These are phyloP conservation scores for Samsoniella hepiali DNA, from an alignment of 2,329 filamentous ascomycete species.

Conservation along the genomic window DNA sequence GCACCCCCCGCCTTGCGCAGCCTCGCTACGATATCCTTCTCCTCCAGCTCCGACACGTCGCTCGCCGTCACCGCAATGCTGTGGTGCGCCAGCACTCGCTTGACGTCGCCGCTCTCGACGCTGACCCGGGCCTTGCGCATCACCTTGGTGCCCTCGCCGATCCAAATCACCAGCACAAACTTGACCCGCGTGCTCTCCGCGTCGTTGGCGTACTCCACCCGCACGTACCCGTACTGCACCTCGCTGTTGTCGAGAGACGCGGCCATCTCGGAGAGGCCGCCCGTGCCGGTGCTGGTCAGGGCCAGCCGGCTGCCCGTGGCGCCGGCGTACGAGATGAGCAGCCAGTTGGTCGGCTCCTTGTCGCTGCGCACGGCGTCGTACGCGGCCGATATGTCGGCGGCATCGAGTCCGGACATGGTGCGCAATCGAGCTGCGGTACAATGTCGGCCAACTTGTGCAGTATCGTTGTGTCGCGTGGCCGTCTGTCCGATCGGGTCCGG, in stretches of 20 bases:
- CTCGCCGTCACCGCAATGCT: slow-evolving; percentile 62
- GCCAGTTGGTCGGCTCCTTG: slow-evolving; percentile 64
- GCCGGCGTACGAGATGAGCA: slow-evolving; percentile 60
- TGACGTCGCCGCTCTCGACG: slow-evolving; percentile 64
- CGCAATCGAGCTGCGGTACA: too few species aligned
- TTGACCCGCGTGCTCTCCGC: slow-evolving; percentile 66
- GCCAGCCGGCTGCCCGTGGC: slow-evolving; percentile 54
- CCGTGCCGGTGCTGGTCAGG: slow-evolving; percentile 56
- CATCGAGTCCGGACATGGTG: slow-evolving; percentile 54
- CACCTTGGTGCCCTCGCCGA: slow-evolving; percentile 60
- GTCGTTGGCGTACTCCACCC: slow-evolving; percentile 68
- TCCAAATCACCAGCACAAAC: slow-evolving; percentile 66
- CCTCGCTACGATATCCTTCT: slow-evolving; percentile 57
- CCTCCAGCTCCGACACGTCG: slow-evolving; percentile 58
- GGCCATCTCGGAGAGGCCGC: slow-evolving; percentile 59
- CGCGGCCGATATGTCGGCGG: slow-evolving; percentile 58
- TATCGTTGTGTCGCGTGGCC: background rate
- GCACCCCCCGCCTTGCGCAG: slow-evolving; percentile 66
- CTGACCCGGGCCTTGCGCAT: slow-evolving; percentile 69
- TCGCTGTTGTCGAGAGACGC: slow-evolving; percentile 53
- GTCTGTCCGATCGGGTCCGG: background rate
- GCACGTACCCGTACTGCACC: slow-evolving; percentile 65
- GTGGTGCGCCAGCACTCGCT: slow-evolving; percentile 60
- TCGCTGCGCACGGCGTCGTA: slow-evolving; percentile 66
- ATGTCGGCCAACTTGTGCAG: background rate